Conservation (phyloP, 257 asterid species). For the Solanum acaule region DNA sequence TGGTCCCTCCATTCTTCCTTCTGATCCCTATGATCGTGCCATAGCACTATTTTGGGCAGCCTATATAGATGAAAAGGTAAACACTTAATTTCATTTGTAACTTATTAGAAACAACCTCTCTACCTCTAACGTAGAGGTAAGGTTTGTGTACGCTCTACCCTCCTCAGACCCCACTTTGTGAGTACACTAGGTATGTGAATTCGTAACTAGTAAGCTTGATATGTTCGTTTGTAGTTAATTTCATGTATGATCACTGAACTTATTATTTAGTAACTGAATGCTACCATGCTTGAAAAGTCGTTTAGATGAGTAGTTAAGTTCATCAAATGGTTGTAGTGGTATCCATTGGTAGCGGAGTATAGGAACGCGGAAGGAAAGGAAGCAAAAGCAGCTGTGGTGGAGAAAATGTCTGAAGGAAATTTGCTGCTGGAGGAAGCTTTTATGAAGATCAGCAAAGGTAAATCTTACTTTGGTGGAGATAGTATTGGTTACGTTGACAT, state of each 20-base stretch:
- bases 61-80: conserved; percentile 24
- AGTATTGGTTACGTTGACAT: conserved; percentile 27
- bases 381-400: neutral
- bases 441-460: conserved; percentile 19
- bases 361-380: conserved; percentile 15
- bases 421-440: conserved; percentile 29
- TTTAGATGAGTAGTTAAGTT: neutral
- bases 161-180: neutral
- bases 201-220: neutral
- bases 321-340: conserved; percentile 20
- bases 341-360: conserved; percentile 1
- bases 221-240: neutral
- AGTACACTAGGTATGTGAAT: neutral
- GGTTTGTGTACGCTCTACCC: neutral
- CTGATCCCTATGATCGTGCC: conserved; percentile 26
- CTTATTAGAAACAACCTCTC: neutral
- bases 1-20: conserved; percentile 17
- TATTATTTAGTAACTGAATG: neutral
- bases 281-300: neutral
- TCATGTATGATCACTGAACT: neutral
- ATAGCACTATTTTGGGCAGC: conserved; percentile 26
- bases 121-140: neutral
- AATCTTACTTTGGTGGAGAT: conserved; percentile 29
- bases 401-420: conserved; percentile 14
- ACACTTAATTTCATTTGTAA: neutral